A percentile compares a stretch with the other conserved stretches of the same genome.
These are phyloP conservation scores for Termitomyces heimii DNA, from an alignment of 768 basidiomycete species.

Conservation along the genomic window DNA sequence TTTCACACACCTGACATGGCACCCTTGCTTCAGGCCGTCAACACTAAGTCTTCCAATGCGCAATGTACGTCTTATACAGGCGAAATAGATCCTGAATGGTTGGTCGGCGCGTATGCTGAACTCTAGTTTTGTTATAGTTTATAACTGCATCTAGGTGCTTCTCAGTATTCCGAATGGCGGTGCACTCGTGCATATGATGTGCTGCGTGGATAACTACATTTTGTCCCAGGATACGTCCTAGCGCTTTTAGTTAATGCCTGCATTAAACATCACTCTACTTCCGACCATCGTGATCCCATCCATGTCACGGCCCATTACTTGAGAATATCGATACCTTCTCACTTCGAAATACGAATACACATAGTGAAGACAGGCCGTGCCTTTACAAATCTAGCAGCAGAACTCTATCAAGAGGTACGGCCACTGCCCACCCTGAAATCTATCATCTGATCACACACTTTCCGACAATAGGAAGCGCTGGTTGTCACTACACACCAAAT, in stretches of 20 bases:
- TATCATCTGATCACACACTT: not conserved
- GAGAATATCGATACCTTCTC: slow-evolving; percentile 30
- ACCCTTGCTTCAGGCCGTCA: slow-evolving; percentile 30
- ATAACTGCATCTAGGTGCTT: not conserved
- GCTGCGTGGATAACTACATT: not conserved
- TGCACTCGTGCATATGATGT: slow-evolving; percentile 11
- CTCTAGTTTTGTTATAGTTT: not conserved
- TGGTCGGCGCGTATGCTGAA: slow-evolving; percentile 34
- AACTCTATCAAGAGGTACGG: slow-evolving; percentile 51
- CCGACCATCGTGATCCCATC: slow-evolving; percentile 46
- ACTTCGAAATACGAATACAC: slow-evolving; percentile 43
- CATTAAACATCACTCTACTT: slow-evolving; percentile 38
- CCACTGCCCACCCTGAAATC: not conserved
- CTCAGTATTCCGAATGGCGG: slow-evolving; percentile 52
- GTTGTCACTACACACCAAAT: slow-evolving; percentile 50
- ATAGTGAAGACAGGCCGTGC: slow-evolving; percentile 42
- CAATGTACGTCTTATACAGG: slow-evolving; percentile 26
- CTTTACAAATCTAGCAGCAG: slow-evolving; percentile 54
- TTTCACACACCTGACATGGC: slow-evolving; percentile 25
- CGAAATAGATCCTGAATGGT: slow-evolving; percentile 40
- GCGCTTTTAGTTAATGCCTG: slow-evolving; percentile 51
- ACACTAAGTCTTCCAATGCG: slow-evolving; percentile 7
- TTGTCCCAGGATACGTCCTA: slow-evolving; percentile 47
- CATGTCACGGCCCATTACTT: slow-evolving; percentile 59
- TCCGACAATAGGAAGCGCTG: slow-evolving; percentile 30